phyloP scores from a whole-genome alignment of 2,329 filamentous ascomycete genomes.

The Xylaria hypoxylon region DNA sequence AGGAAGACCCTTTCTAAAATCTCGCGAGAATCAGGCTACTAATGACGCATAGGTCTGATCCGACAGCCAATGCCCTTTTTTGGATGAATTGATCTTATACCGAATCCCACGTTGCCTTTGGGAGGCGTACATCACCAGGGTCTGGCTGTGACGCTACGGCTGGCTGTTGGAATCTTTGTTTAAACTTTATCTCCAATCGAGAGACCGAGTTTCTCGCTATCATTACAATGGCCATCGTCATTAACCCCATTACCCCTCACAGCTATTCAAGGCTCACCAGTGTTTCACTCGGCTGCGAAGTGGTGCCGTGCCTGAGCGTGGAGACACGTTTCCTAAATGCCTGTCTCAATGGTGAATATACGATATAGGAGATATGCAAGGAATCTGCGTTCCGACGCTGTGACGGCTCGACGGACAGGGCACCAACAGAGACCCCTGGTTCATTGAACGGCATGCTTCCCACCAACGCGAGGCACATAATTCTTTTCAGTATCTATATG shows the following conservation, averaged over 20 bases:
- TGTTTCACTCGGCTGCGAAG: constrained; percentile 38
- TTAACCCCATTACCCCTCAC: constrained; percentile 42
- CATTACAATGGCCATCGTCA: constrained; percentile 34
- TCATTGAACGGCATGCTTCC: constrained; percentile 18
- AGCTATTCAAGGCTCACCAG: constrained; percentile 20
- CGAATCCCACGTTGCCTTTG: constrained; percentile 36
- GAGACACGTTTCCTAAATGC: constrained; percentile 37
- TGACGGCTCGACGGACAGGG: constrained; percentile 30
- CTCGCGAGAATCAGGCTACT: constrained; percentile 26
- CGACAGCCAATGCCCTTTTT: constrained; percentile 16
- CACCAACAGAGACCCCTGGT: constrained; percentile 23
- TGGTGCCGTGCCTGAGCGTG: constrained; percentile 33
- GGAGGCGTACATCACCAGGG: constrained; percentile 27
- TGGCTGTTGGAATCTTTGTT: constrained; percentile 39
- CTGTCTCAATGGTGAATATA: constrained; percentile 34
- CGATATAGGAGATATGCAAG: constrained; percentile 34
- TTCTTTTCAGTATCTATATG: constrained; percentile 30
- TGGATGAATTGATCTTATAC: constrained; percentile 33
- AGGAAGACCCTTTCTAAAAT: constrained; percentile 2
- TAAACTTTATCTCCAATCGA: constrained; percentile 43
- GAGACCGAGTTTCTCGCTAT: constrained; percentile 41
- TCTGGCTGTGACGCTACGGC: constrained; percentile 38
- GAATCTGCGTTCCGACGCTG: constrained; percentile 26
- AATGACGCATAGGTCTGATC: constrained; percentile 25
- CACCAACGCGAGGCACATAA: constrained; percentile 19